Conservation (phyloP, 2,329 filamentous ascomycete species). For the Cladobotryum protrusum region DNA sequence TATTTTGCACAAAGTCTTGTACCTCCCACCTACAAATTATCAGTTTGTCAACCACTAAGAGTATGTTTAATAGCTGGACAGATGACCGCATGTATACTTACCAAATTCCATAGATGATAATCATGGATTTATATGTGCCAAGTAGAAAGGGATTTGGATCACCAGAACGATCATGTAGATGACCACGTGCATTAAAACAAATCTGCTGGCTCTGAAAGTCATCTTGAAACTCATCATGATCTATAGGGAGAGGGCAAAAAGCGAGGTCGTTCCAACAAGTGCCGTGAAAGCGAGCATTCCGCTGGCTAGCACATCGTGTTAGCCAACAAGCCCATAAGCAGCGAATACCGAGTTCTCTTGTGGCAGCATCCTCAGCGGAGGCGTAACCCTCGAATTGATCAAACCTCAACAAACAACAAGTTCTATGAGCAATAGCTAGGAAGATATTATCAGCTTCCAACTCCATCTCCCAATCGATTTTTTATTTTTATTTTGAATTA, state of each 20-base stretch:
- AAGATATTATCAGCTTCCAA: background rate
- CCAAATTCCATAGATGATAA: background rate
- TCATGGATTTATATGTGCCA: background rate
- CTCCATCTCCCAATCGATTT: background rate
- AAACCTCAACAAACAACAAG: background rate
- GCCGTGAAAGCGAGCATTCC: background rate
- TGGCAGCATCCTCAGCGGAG: background rate
- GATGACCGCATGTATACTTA: too few species aligned
- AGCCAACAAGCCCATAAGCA: slow-evolving; percentile 1
- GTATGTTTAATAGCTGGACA: background rate
- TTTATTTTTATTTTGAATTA: background rate
- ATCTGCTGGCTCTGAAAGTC: background rate
- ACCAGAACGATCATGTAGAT: background rate
- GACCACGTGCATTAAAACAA: background rate
- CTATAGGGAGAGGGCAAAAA: background rate
- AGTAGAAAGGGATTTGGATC: background rate
- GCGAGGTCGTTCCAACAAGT: background rate
- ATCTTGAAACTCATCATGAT: background rate
- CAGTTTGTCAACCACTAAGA: background rate
- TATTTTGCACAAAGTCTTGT: background rate
- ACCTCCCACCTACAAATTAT: background rate
- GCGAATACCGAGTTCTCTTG: background rate
- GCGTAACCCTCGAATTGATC: background rate
- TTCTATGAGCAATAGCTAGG: background rate
- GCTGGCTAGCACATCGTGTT: background rate